phyloP scores from a whole-genome alignment of 1,284 basidiomycete species.

The Ustilago nuda region DNA sequence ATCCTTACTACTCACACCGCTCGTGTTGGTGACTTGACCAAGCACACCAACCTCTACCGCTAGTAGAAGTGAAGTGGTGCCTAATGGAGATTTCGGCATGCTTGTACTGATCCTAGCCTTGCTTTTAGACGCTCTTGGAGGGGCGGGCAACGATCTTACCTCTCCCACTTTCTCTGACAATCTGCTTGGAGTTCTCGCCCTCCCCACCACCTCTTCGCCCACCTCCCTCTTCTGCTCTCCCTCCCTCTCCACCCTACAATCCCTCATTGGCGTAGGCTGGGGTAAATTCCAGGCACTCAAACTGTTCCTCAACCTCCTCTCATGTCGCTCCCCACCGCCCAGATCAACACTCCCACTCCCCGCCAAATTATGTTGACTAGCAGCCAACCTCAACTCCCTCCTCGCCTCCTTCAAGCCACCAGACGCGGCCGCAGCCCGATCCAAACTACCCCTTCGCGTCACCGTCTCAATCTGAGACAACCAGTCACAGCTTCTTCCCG shows the following conservation, averaged over 20 bases:
- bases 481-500: slow-evolving; percentile 27
- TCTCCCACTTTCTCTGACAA: background rate
- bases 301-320: background rate
- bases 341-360: slow-evolving; percentile 10
- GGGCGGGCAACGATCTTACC: slow-evolving; percentile 24
- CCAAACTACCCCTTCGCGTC: slow-evolving; percentile 15
- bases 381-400: slow-evolving; percentile 14
- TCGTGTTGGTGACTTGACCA: background rate
- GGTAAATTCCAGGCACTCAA: background rate
- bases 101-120: slow-evolving; percentile 10
- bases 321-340: background rate
- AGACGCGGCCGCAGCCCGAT: slow-evolving; percentile 9
- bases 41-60: background rate
- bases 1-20: background rate
- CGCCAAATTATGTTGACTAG: slow-evolving; percentile 10
- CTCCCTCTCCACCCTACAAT: background rate
- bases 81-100: background rate
- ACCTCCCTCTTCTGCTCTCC: background rate
- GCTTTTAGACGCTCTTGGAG: slow-evolving; percentile 25
- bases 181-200: background rate
- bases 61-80: background rate
- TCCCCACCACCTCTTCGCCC: background rate
- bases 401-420: background rate
- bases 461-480: slow-evolving; percentile 25
- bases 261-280: background rate